Conservation (phyloP, 352 stramenopile genomes). For the Phytophthora lateralis region DNA sequence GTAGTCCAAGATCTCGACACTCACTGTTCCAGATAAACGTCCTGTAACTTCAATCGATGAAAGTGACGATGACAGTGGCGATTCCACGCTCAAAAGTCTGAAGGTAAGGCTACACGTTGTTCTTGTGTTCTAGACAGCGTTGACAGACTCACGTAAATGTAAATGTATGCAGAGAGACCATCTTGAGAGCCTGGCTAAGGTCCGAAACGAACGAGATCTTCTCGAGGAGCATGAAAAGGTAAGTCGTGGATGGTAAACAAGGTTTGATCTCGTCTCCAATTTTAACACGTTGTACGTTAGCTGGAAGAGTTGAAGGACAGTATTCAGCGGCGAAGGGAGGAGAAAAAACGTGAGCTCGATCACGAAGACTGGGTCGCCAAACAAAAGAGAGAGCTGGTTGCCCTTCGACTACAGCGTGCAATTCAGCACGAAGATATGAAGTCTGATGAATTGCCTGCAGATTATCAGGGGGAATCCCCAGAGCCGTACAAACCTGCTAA, state of each 20-base stretch:
- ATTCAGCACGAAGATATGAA: conserved; percentile 31
- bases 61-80: conserved; percentile 25
- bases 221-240: conserved; percentile 71
- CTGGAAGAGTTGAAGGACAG: conserved; percentile 55
- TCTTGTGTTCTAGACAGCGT: neutral
- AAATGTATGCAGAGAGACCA: conserved; percentile 37
- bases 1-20: conserved; percentile 35
- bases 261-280: neutral
- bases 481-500: conserved; percentile 37
- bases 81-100: conserved; percentile 36
- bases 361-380: conserved; percentile 54
- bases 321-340: conserved; percentile 43
- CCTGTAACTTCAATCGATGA: neutral
- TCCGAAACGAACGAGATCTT: conserved; percentile 60
- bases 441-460: neutral
- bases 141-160: neutral
- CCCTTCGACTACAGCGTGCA: conserved; percentile 45
- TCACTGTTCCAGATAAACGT: conserved; percentile 19
- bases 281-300: conserved; percentile 22
- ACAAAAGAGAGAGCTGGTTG: conserved; percentile 60
- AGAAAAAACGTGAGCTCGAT: conserved; percentile 51
- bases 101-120: conserved; percentile 37
- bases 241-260: neutral
- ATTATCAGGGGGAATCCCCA: conserved; percentile 4
- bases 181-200: conserved; percentile 45